Evolutionary conservation across 768 basidiomycete genomes (phyloP).

Genomic region (Amanita rubescens): DNA sequence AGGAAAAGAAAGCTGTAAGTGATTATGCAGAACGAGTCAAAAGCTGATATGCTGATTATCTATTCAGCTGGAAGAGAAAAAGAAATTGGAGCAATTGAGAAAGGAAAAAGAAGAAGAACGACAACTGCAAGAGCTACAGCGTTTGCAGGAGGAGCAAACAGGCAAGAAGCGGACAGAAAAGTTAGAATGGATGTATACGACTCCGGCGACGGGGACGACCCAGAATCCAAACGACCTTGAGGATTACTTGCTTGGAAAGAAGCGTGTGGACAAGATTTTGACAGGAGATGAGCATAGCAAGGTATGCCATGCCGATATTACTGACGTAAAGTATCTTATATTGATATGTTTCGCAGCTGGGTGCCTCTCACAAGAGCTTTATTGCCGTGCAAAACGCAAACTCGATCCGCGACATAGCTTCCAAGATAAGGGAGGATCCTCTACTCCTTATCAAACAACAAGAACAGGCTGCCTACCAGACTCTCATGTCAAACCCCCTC

Average conservation of each 20-base stretch:
- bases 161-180: slow-evolving; percentile 93
- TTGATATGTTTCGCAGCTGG: slow-evolving; percentile 40
- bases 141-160: slow-evolving; percentile 91
- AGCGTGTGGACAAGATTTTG: slow-evolving; percentile 93
- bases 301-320: slow-evolving; percentile 29
- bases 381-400: slow-evolving; percentile 96
- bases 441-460: slow-evolving; percentile 97
- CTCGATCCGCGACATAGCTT: slow-evolving; percentile 73
- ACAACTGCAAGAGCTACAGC: slow-evolving; percentile 91
- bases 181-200: slow-evolving; percentile 99
- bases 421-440: slow-evolving; percentile 96
- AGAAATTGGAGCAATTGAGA: slow-evolving; percentile 92
- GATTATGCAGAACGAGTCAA: background rate
- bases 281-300: slow-evolving; percentile 90
- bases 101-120: slow-evolving; percentile 98
- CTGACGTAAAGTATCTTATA: background rate
- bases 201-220: slow-evolving; percentile 84
- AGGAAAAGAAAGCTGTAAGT: slow-evolving; percentile 93
- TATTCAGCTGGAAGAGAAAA: slow-evolving; percentile 90
- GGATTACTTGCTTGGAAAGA: slow-evolving; percentile 95
- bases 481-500: slow-evolving; percentile 79
- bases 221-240: slow-evolving; percentile 90
- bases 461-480: slow-evolving; percentile 88
- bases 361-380: slow-evolving; percentile 85
- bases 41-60: slow-evolving; percentile 10